These are phyloP conservation scores for Phytophthora ohioensis DNA, from an alignment of 352 stramenopile species.

Conservation along the genomic window DNA sequence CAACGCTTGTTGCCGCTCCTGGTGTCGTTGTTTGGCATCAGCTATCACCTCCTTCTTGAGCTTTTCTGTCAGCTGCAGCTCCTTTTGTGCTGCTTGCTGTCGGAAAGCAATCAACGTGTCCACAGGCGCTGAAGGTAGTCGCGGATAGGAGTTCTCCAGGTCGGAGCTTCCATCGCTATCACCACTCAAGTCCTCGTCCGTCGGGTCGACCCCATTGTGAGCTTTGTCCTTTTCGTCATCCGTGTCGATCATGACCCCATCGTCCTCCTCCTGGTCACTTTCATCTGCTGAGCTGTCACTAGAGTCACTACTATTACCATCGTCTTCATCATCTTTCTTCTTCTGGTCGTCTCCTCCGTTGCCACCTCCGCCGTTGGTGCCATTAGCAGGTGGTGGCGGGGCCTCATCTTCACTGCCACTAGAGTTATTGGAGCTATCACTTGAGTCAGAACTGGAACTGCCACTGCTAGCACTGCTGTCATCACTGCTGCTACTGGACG, in stretches of 20 bases:
- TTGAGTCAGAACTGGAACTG: slow-evolving; percentile 29
- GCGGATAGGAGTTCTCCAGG: slow-evolving; percentile 69
- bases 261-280: slow-evolving; percentile 42
- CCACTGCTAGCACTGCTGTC: slow-evolving; percentile 37
- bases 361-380: slow-evolving; percentile 5
- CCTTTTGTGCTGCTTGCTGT: slow-evolving; percentile 60
- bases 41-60: slow-evolving; percentile 51
- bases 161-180: slow-evolving; percentile 71
- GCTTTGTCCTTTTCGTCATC: slow-evolving; percentile 66
- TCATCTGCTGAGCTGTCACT: slow-evolving; percentile 41
- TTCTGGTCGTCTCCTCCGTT: slow-evolving; percentile 38
- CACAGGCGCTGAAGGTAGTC: slow-evolving; percentile 61
- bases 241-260: slow-evolving; percentile 54
- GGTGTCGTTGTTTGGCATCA: slow-evolving; percentile 45
- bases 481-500: slow-evolving; percentile 38
- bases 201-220: slow-evolving; percentile 45
- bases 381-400: slow-evolving; percentile 22
- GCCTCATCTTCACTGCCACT: slow-evolving; percentile 41
- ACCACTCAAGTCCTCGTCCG: slow-evolving; percentile 43
- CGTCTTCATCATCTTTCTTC: slow-evolving; percentile 36
- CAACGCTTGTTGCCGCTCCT: slow-evolving; percentile 45
- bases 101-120: slow-evolving; percentile 65
- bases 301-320: slow-evolving; percentile 44
- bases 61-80: slow-evolving; percentile 57
- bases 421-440: slow-evolving; percentile 45